Conservation (phyloP, 495 filamentous ascomycete species). For the Hypoxylon crocopeplum region DNA sequence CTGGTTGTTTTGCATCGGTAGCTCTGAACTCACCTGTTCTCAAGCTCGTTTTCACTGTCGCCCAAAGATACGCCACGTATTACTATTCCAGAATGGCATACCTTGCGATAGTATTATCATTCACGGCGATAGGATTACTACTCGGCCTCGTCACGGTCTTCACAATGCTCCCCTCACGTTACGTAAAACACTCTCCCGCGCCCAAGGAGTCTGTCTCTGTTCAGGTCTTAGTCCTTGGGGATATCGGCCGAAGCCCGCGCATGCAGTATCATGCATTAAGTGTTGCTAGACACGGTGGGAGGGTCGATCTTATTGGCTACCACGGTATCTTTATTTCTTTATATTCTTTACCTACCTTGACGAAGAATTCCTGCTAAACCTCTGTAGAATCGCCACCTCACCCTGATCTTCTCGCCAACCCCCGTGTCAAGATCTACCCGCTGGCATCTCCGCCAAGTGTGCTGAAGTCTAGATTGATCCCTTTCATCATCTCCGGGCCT, state of each 20-base stretch:
- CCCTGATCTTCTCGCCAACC: slow-evolving; percentile 71
- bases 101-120: slow-evolving; percentile 34
- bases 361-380: slow-evolving; percentile 15
- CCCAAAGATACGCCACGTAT: slow-evolving; percentile 3
- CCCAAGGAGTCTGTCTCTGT: slow-evolving; percentile 53
- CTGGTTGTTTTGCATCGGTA: too few species aligned
- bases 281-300: slow-evolving; percentile 80
- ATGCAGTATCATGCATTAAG: slow-evolving; percentile 99
- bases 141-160: slow-evolving; percentile 20
- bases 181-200: slow-evolving; percentile 35
- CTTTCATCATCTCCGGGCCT: slow-evolving; percentile 81
- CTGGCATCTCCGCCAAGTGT: slow-evolving; percentile 65
- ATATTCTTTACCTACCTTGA: neutral
- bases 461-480: slow-evolving; percentile 69
- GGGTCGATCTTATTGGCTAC: slow-evolving; percentile 89
- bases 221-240: slow-evolving; percentile 94
- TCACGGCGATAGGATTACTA: slow-evolving; percentile 28
- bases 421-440: slow-evolving; percentile 70
- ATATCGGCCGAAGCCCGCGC: slow-evolving; percentile 93
- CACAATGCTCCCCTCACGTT: slow-evolving; percentile 33
- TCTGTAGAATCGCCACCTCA: slow-evolving; percentile 62
- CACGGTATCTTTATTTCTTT: slow-evolving; percentile 58
- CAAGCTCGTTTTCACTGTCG: neutral
- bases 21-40: neutral
- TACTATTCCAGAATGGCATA: slow-evolving; percentile 36